Evolutionary conservation across 1,139 yeast genomes (phyloP).

Genomic region (Geotrichum phurueaensis): DNA sequence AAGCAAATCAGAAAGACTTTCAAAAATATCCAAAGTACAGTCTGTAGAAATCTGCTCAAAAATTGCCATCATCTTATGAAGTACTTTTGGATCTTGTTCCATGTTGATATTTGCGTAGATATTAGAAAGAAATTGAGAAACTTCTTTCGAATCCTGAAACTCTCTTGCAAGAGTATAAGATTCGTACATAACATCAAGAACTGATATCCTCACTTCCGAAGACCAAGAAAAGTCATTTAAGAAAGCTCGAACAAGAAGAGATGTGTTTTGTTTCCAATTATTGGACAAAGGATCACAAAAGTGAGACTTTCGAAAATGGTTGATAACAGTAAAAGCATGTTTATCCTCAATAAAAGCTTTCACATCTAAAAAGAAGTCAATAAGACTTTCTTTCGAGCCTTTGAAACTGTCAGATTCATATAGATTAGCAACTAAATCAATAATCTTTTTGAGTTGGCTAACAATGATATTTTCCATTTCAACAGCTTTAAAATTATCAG

Average conservation of each 20-base stretch:
- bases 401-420: conserved; percentile 28
- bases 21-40: conserved; percentile 5
- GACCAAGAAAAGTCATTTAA: conserved; percentile 37
- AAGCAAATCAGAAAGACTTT: conserved; percentile 2
- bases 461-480: conserved; percentile 15
- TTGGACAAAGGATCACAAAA: conserved; percentile 50
- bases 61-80: conserved; percentile 9
- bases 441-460: conserved; percentile 20
- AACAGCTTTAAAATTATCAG: conserved; percentile 3
- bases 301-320: conserved; percentile 46
- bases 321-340: conserved; percentile 41
- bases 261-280: conserved; percentile 49
- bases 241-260: conserved; percentile 44
- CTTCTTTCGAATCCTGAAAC: conserved; percentile 21
- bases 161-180: conserved; percentile 33
- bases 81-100: conserved; percentile 27
- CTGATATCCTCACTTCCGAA: conserved; percentile 38
- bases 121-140: conserved; percentile 20
- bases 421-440: conserved; percentile 22
- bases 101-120: conserved; percentile 22
- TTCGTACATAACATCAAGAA: conserved; percentile 43
- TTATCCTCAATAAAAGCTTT: conserved; percentile 38
- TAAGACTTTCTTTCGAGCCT: conserved; percentile 44
- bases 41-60: conserved; percentile 9
- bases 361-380: conserved; percentile 42